Conservation (phyloP, 2,329 filamentous ascomycete genomes). For the Talaromyces sp. region DNA sequence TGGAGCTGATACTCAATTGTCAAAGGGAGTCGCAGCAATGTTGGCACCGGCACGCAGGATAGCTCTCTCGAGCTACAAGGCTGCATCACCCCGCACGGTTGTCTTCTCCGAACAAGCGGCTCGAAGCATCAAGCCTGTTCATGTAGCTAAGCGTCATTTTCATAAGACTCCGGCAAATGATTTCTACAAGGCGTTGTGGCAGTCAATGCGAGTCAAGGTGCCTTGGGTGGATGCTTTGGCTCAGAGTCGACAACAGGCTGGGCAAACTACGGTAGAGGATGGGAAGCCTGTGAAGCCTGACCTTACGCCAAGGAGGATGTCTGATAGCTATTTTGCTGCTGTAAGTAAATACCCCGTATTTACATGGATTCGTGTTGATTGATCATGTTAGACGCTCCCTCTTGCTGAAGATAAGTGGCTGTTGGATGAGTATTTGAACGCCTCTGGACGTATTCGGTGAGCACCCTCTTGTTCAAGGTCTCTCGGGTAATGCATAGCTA, state of each 20-base stretch:
- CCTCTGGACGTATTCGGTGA: slow-evolving; percentile 68
- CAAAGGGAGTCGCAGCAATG: slow-evolving; percentile 12
- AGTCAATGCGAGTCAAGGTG: slow-evolving; percentile 57
- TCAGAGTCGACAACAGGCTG: slow-evolving; percentile 49
- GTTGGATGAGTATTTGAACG: slow-evolving; percentile 74
- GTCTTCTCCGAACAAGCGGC: neutral
- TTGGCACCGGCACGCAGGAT: slow-evolving; percentile 12
- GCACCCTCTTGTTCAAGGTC: slow-evolving; percentile 8
- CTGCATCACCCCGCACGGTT: neutral
- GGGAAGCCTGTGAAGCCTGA: slow-evolving; percentile 49
- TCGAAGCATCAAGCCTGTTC: neutral
- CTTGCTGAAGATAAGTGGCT: slow-evolving; percentile 73
- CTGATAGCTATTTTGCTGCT: slow-evolving; percentile 67
- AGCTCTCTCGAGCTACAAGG: slow-evolving; percentile 16
- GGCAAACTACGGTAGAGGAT: slow-evolving; percentile 23
- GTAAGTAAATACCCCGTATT: slow-evolving; percentile 43
- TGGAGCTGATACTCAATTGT: too few relatives aligned
- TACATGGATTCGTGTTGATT: neutral
- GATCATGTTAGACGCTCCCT: slow-evolving; percentile 56
- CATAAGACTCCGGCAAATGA: slow-evolving; percentile 30
- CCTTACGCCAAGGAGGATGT: slow-evolving; percentile 66
- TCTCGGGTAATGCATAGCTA: neutral
- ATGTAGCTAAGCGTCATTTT: slow-evolving; percentile 26
- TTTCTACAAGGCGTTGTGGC: slow-evolving; percentile 41
- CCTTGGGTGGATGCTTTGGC: slow-evolving; percentile 67